phyloP scores from a whole-genome alignment of 2,329 filamentous ascomycete genomes.

The Ophiosphaerella korrae region DNA sequence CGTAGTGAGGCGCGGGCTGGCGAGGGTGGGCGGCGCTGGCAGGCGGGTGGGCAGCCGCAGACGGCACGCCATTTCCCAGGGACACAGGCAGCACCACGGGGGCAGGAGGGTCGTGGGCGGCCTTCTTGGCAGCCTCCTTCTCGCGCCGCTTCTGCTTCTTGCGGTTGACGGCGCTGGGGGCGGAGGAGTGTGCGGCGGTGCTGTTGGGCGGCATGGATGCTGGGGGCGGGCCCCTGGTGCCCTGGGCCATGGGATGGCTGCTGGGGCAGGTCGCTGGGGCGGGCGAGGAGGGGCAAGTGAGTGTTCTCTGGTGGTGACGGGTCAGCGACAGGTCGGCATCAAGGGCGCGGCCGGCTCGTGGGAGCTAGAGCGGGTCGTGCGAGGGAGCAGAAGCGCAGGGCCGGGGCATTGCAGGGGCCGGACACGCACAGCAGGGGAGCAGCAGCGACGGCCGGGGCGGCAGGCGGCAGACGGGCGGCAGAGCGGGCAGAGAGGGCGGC shows the following conservation, averaged over 20 bases:
- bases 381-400: slow-evolving; percentile 17
- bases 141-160: slow-evolving; percentile 95
- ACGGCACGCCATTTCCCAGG: slow-evolving; percentile 35
- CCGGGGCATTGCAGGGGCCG: slow-evolving; percentile 21
- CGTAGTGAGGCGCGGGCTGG: slow-evolving; percentile 48
- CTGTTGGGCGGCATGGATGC: slow-evolving; percentile 47
- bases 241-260: slow-evolving; percentile 42
- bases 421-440: slow-evolving; percentile 16
- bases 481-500: not conserved
- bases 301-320: slow-evolving; percentile 5
- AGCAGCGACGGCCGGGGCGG: slow-evolving; percentile 1
- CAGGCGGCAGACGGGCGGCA: not conserved
- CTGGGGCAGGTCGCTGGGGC: slow-evolving; percentile 2
- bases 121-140: slow-evolving; percentile 73
- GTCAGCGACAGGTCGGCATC: slow-evolving; percentile 19
- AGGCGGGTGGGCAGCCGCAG: slow-evolving; percentile 12
- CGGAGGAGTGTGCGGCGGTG: slow-evolving; percentile 41
- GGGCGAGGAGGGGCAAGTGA: slow-evolving; percentile 14
- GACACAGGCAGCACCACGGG: slow-evolving; percentile 16
- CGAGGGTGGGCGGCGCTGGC: slow-evolving; percentile 16
- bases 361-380: slow-evolving; percentile 8
- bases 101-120: slow-evolving; percentile 41
- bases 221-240: slow-evolving; percentile 33
- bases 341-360: slow-evolving; percentile 2
- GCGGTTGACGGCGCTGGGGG: slow-evolving; percentile 69